phyloP scores from a whole-genome alignment of 176 grass and related monocot genomes.

The Stipa capillata region DNA sequence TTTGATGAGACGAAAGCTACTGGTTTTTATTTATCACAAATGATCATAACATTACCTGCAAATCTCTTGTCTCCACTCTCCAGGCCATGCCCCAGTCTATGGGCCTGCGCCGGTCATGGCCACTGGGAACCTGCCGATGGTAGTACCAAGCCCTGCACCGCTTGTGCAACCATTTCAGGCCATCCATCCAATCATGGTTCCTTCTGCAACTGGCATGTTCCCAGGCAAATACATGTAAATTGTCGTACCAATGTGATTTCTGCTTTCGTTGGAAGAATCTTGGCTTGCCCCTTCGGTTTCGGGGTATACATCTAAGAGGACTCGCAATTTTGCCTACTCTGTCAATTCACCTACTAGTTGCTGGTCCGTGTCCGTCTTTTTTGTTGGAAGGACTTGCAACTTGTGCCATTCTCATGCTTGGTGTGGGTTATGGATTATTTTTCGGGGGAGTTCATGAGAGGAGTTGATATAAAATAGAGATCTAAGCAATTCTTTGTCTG shows the following conservation, averaged over 20 bases:
- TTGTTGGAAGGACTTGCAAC: slow-evolving; percentile 59
- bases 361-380: slow-evolving; percentile 59
- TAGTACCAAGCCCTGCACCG: slow-evolving; percentile 35
- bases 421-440: slow-evolving; percentile 26
- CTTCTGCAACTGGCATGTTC: slow-evolving; percentile 36
- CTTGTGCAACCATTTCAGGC: slow-evolving; percentile 44
- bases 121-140: slow-evolving; percentile 44
- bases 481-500: slow-evolving; percentile 26
- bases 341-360: slow-evolving; percentile 38
- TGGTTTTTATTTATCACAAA: neutral
- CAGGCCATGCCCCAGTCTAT: slow-evolving; percentile 30
- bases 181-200: slow-evolving; percentile 44
- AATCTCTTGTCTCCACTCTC: slow-evolving; percentile 12
- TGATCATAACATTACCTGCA: neutral
- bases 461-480: slow-evolving; percentile 32
- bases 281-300: slow-evolving; percentile 17
- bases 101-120: slow-evolving; percentile 34
- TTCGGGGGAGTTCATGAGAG: neutral
- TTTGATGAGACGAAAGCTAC: neutral
- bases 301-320: slow-evolving; percentile 40
- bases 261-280: slow-evolving; percentile 33
- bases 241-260: slow-evolving; percentile 19
- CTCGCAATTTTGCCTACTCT: slow-evolving; percentile 40
- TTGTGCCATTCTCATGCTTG: slow-evolving; percentile 15
- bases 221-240: slow-evolving; percentile 52